Percentiles rank a stretch among this genome's conserved stretches.
Evolutionary conservation across 2,329 filamentous ascomycete genomes (phyloP).

Genomic region (Diplodia seriata): DNA sequence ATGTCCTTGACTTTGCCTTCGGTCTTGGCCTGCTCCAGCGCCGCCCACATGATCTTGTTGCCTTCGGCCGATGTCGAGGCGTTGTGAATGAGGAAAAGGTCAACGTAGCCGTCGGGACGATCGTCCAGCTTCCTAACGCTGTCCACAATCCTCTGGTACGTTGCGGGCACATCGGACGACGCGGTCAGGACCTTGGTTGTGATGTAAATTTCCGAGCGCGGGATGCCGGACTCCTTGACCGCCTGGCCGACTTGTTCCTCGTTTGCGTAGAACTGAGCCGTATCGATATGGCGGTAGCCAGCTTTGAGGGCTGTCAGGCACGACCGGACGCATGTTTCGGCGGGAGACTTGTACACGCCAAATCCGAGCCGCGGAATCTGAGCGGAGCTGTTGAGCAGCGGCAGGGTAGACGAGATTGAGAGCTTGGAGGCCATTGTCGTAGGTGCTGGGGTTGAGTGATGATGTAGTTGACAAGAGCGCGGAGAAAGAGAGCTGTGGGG

Average conservation of each 20-base stretch:
- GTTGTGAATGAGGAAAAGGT: slow-evolving; percentile 74
- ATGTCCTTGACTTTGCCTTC: slow-evolving; percentile 69
- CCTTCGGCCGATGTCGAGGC: slow-evolving; percentile 62
- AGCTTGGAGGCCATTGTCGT: slow-evolving; percentile 40
- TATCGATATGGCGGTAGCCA: slow-evolving; percentile 70
- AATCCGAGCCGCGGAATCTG: slow-evolving; percentile 73
- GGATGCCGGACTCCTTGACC: slow-evolving; percentile 62
- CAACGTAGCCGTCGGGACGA: slow-evolving; percentile 66
- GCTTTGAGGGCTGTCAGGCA: slow-evolving; percentile 63
- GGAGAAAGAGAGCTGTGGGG: background rate
- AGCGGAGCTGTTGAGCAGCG: slow-evolving; percentile 58
- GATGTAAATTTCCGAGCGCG: slow-evolving; percentile 68
- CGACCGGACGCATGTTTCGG: slow-evolving; percentile 63
- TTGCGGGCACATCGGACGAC: slow-evolving; percentile 61
- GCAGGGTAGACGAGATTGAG: slow-evolving; percentile 56
- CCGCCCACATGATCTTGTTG: slow-evolving; percentile 69
- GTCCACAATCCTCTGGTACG: slow-evolving; percentile 65
- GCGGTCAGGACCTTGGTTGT: slow-evolving; percentile 72
- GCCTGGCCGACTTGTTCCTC: slow-evolving; percentile 71
- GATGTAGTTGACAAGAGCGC: background rate
- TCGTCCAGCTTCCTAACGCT: slow-evolving; percentile 68
- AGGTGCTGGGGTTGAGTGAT: background rate
- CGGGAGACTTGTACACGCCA: slow-evolving; percentile 70
- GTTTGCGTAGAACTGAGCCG: slow-evolving; percentile 74
- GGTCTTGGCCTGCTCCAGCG: slow-evolving; percentile 66